Evolutionary conservation across 176 grass and related monocot species (phyloP).

Genomic region (Carex cristatella): DNA sequence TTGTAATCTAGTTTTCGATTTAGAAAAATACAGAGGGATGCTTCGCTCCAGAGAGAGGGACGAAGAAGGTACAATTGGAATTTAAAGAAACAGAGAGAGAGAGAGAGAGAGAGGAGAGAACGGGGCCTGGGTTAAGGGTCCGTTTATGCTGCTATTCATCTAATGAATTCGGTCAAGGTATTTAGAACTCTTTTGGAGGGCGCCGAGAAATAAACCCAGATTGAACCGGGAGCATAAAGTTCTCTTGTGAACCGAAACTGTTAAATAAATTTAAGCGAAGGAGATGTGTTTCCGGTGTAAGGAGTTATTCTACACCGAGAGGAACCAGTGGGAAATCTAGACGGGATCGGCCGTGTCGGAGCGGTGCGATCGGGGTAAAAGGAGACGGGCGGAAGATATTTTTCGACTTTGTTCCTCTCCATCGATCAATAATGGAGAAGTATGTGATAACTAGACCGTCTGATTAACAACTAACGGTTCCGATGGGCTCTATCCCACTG

Average conservation of each 20-base stretch:
- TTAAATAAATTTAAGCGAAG: not conserved
- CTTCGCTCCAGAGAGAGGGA: not conserved
- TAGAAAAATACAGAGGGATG: not conserved
- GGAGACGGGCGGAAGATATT: slow-evolving; percentile 10
- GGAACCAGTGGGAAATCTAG: not conserved
- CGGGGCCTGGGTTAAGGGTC: not conserved
- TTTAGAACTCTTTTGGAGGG: slow-evolving; percentile 1
- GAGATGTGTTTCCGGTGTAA: not conserved
- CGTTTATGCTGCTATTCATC: not conserved
- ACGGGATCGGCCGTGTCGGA: not conserved
- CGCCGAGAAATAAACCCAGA: not conserved
- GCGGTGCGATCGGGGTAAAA: not conserved
- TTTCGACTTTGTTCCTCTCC: not conserved
- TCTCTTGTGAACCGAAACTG: not conserved
- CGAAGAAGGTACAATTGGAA: not conserved
- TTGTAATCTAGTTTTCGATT: not conserved
- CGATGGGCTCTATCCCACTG: not conserved
- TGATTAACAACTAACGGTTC: not conserved
- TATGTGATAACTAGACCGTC: not conserved
- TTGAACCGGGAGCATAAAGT: not conserved
- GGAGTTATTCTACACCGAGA: not conserved
- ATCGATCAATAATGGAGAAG: not conserved
- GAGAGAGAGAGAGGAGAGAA: not conserved
- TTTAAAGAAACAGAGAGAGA: not conserved
- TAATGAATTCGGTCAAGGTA: not conserved